Evolutionary conservation across 306 rosid genomes (phyloP), one percentile per base, ranked within the genome.

Genomic region (Dicorynia guianensis): DNA sequence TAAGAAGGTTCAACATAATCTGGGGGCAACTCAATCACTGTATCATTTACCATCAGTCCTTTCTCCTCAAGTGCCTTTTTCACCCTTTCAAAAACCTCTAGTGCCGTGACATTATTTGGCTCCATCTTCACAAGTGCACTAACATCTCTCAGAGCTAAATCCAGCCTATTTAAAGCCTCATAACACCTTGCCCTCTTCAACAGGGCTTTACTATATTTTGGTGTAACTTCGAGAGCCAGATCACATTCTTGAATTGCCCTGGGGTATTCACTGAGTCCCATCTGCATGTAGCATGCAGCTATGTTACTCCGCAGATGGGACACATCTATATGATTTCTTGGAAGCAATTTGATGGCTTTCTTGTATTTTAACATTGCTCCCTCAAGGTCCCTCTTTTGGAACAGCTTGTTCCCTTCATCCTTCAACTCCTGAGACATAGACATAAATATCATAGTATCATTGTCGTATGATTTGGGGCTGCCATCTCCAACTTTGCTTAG

Each of bases 261-360:
- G 3, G 96, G 90, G 72, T 85, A 90, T 74, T 85, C 96, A 18
- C 79, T 67, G n/a, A 75, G 9, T 71, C 90, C 96, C 87, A 90
- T 83, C 80, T 90, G 96, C 96, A 90, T 90, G 74, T 81, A 89
- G 85, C 96, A 90, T 3, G 96, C 90, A 0, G 96, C 92, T 85
- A 90, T 82, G 72, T 90, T 87, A 80, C 96, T 87, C 76, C 89
- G 83, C 57, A 90, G 92, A 82, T 87, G 80, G 10, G 96, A 82
- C 13, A 87, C 87, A 72, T 90, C 90, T 30, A 83, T 76, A 74
- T 90, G 96, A 70, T 82, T 79, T 39, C 48, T 85, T 0, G 90
- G 90, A 80, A 90, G 90, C 63, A 87, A 74, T 71, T 76, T 90
- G 54, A 90, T 77, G 48, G 92, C 92, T 77, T 85, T 90, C 57